Evolutionary conservation across 2,329 filamentous ascomycete species (phyloP).

Genomic region (Zymoseptoria brevis): DNA sequence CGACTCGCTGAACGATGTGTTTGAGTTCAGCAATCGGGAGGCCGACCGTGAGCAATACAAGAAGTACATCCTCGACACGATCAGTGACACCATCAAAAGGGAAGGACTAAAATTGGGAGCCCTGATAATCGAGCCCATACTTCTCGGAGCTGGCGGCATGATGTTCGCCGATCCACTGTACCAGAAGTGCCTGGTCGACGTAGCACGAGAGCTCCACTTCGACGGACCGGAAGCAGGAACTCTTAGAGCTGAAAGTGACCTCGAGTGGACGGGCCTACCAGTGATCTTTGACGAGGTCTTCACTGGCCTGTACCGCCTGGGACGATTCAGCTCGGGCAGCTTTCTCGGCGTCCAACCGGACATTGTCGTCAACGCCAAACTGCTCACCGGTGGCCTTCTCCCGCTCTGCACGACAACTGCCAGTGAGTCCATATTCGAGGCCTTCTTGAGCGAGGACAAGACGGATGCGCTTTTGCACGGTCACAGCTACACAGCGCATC

Average conservation of each 20-base stretch:
- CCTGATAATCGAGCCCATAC: conserved; percentile 69
- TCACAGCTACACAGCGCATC: conserved; percentile 80
- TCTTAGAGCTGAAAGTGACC: too few species aligned
- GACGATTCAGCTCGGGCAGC: conserved; percentile 60
- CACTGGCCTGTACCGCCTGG: conserved; percentile 75
- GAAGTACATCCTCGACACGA: conserved; percentile 30
- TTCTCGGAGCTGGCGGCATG: conserved; percentile 80
- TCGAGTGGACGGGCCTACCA: conserved; percentile 64
- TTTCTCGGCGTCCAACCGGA: conserved; percentile 64
- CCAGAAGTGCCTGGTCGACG: conserved; percentile 61
- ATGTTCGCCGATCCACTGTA: conserved; percentile 76
- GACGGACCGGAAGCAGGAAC: neutral
- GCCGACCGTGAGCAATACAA: conserved; percentile 17
- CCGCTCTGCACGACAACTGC: conserved; percentile 71
- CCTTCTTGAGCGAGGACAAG: conserved; percentile 65
- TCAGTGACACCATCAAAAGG: conserved; percentile 43
- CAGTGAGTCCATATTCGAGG: conserved; percentile 62
- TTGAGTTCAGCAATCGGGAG: conserved; percentile 43
- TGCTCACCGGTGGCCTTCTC: conserved; percentile 71
- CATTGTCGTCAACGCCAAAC: conserved; percentile 73
- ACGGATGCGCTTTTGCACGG: conserved; percentile 73
- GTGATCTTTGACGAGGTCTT: conserved; percentile 83
- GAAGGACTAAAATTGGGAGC: conserved; percentile 64
- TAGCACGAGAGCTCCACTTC: conserved; percentile 45
- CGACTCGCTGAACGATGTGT: conserved; percentile 48